Base-by-base conservation (phyloP, 1,284 basidiomycete species). In the Ganoderma resinaceum region DNA sequence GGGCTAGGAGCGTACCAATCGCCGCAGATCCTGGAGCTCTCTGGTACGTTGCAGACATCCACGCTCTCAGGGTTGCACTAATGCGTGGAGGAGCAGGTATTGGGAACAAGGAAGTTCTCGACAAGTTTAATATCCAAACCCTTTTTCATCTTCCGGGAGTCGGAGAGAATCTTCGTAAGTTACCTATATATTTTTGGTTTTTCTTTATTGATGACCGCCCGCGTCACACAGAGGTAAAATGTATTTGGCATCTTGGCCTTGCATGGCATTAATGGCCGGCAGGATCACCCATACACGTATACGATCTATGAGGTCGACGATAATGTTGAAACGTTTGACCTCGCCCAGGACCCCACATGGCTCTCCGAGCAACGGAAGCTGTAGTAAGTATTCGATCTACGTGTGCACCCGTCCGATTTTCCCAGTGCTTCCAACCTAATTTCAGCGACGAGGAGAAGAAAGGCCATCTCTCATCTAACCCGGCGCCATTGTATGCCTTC, bases 61-160 rank as follows among this genome's bases (percentile, higher is more conserved):
- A 9, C 1, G 40, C 23, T 26, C 12, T 26, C 43, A 12, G 14
- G 23, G 23, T 12, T 3, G 23, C 46, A 49, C 23, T 26, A 20
- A 49, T 26, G 3, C 46, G 4, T 49, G 46, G 4, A 3, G 3
- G 23, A 11, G 23, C n/a, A 74, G 76, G 76, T 16, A 76, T 77
- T 18, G 76, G 75, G 7, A 69, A 68, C 37, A 71, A 76, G 23
- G 75, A 79, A 0, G 72, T 87, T 8, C 76, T 90, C 14, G 74
- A 81, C 38, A 78, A 80, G 57, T 74, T 80, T 53, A 81, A 81
- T 0, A 77, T 90, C 29, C 43, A 72, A 16, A 76, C 80, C 6
- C 42, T 84, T 20, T 82, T 88, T 9, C 82, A 88, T 57, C 77
- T 90, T 3, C 84, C 85, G 4, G 87, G 87, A 6, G 89, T 91